These are phyloP conservation scores for Prunus davidiana DNA, from an alignment of 306 rosid species.

Conservation along the genomic window DNA sequence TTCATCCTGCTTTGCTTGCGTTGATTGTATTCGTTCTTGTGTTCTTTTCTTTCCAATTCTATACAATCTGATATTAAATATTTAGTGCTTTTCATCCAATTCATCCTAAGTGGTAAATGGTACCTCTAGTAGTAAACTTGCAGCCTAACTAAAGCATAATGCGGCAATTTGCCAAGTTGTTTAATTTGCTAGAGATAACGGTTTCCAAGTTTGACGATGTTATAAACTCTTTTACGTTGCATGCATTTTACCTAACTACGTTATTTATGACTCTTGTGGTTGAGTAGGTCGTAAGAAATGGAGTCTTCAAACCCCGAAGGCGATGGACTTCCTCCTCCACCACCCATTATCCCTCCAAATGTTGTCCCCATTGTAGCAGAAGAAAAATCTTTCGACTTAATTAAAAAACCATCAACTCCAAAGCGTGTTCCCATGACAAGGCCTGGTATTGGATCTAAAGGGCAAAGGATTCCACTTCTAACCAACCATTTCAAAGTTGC, in stretches of 20 bases:
- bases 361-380: constrained; percentile 19
- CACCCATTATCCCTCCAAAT: constrained; percentile 16
- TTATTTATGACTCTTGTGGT: background rate
- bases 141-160: background rate
- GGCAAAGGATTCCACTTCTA: constrained; percentile 26
- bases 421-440: constrained; percentile 33
- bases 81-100: background rate
- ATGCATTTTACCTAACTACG: background rate
- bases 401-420: background rate
- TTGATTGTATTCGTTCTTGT: background rate
- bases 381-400: background rate
- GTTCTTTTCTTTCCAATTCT: background rate
- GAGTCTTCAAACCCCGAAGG: background rate
- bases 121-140: background rate
- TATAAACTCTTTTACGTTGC: background rate
- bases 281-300: constrained; percentile 30
- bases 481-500: constrained; percentile 39
- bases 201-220: background rate
- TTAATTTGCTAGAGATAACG: background rate
- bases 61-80: background rate
- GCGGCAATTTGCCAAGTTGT: background rate
- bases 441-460: constrained; percentile 33
- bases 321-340: constrained; percentile 22
- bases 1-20: background rate
- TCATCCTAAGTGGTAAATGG: background rate